These are phyloP conservation scores for Byssothecium circinans DNA, from an alignment of 2,329 filamentous ascomycete genomes.

Conservation along the genomic window DNA sequence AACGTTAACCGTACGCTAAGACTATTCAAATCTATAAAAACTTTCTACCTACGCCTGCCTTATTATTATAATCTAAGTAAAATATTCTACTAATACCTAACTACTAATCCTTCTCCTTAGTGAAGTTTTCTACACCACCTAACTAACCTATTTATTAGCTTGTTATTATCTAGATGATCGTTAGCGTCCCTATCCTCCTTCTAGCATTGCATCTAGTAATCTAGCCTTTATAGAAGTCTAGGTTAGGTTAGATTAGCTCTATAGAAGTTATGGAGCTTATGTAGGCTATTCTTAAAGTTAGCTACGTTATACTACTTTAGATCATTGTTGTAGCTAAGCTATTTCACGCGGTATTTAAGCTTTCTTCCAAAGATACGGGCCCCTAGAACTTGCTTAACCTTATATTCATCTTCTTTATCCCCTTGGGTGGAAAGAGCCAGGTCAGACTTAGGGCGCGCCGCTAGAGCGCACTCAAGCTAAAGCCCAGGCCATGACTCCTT, in stretches of 20 bases:
- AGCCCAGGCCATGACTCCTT: conserved; percentile 7
- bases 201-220: conserved; percentile 6
- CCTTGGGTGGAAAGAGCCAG: conserved; percentile 10
- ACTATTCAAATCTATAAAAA: conserved; percentile 1
- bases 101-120: conserved; percentile 5
- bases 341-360: conserved; percentile 12
- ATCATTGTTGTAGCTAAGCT: conserved; percentile 10
- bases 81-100: conserved; percentile 2
- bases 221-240: conserved; percentile 8
- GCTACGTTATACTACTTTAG: conserved; percentile 11
- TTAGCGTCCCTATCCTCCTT: conserved; percentile 6
- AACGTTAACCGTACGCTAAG: neutral
- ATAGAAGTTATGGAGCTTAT: conserved; percentile 10
- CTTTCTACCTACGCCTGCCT: neutral
- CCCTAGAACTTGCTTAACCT: conserved; percentile 7
- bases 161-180: conserved; percentile 10
- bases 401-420: conserved; percentile 7
- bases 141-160: conserved; percentile 3
- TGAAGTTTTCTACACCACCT: conserved; percentile 1
- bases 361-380: conserved; percentile 7
- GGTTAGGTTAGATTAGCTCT: conserved; percentile 5
- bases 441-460: conserved; percentile 5
- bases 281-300: conserved; percentile 14
- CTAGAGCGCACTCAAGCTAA: conserved; percentile 6
- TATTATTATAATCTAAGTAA: conserved; percentile 7